These are phyloP conservation scores for Lentinus brumalis DNA, from an alignment of 768 basidiomycete species.

Conservation along the genomic window DNA sequence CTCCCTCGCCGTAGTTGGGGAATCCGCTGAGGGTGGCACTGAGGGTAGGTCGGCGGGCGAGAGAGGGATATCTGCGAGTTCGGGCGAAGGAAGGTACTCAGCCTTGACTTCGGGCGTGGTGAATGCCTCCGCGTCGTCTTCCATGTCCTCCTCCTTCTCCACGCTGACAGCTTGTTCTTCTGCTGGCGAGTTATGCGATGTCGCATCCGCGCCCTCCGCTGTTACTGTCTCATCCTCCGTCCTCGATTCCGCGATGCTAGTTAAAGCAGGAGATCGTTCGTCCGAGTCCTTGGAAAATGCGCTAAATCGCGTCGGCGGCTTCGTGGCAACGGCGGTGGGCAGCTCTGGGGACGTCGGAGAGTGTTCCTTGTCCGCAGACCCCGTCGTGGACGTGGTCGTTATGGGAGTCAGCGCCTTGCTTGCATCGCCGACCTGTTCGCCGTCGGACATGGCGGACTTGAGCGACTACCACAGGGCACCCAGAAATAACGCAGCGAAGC, in stretches of 20 bases:
- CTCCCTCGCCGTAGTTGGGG: not conserved
- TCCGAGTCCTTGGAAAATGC: not conserved
- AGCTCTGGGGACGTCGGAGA: slow-evolving; percentile 8
- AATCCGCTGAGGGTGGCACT: not conserved
- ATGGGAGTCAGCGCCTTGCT: slow-evolving; percentile 12
- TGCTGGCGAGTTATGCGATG: not conserved
- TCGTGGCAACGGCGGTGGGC: slow-evolving; percentile 13
- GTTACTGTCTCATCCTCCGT: not conserved
- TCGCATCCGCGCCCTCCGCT: not conserved
- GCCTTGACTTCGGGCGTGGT: not conserved
- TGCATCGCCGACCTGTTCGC: not conserved
- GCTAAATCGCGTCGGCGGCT: slow-evolving; percentile 3
- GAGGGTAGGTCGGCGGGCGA: not conserved
- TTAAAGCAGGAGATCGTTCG: not conserved
- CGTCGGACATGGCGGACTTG: slow-evolving; percentile 4
- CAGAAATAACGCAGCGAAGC: no score
- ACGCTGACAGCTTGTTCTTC: not conserved
- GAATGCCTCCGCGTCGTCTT: not conserved
- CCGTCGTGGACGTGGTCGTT: slow-evolving; percentile 6
- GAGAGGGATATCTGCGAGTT: not conserved
- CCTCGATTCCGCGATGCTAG: not conserved
- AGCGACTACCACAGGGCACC: no score
- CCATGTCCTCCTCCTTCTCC: not conserved
- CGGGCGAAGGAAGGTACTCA: not conserved
- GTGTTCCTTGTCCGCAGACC: not conserved